Evolutionary conservation across 176 grass and related monocot genomes (phyloP), one percentile per base, ranked within the genome.

Genomic region (Eragrostis curvula): DNA sequence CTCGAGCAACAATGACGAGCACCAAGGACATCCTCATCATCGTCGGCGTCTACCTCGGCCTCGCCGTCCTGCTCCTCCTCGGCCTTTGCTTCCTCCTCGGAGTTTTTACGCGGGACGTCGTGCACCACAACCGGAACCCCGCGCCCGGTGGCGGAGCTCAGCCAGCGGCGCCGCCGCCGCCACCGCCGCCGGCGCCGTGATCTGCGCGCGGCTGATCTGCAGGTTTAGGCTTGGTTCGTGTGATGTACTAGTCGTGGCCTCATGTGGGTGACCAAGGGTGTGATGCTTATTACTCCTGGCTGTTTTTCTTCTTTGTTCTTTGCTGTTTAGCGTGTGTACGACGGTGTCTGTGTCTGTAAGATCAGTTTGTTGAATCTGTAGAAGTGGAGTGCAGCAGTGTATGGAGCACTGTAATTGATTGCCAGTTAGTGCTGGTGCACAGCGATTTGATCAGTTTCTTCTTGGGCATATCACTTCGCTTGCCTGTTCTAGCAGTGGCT

Each of bases 1-100:
- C 15, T 32, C 62, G 6, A 29, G 13, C 60, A 13, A 28, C 66
- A 42, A 68, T 68, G 66, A 39, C 40, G 8, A 39, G 7, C 40
- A 39, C 36, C 39, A 68, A 21, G 66, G 66, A 44, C 40, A 39
- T 68, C 40, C 20, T 44, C 40, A 44, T 68, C 66, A 40, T 10
- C 66, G 66, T 68, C 18, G 11, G 39, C 66, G 39, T 68, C 40
- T 39, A 20, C 10, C 40, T 44, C 18, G 66, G 66, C 40, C 40
- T 68, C 66, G 36, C 66, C 40, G 11, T 69, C 41, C 67, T 70
- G 67, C 42, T 70, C 5, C 21, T 70, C 42, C 67, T 70, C 21
- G 9, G 43, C 42, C 3, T n/a, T 43, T 68, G 20, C 66, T 15
- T 45, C 67, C 2, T 44, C 10, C 5, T 46, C 1, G 67, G 67